Evolutionary conservation across 352 stramenopile species (phyloP).

Genomic region (Pythium dissotocum): DNA sequence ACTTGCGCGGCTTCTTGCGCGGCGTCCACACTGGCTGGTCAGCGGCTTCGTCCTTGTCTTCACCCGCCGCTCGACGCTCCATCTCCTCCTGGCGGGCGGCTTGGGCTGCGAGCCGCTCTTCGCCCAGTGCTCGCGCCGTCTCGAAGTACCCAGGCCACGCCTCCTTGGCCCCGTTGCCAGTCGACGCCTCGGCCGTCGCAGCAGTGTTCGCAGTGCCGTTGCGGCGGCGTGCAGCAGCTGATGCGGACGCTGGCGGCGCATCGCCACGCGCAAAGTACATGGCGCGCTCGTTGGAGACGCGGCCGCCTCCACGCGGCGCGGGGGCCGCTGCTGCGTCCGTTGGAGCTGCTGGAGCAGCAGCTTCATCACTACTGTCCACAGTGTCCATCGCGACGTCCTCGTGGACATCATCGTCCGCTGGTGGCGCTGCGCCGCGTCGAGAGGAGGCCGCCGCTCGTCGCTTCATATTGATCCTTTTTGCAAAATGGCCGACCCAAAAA

Average conservation of each 20-base stretch:
- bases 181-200: not conserved
- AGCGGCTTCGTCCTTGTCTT: slow-evolving; percentile 17
- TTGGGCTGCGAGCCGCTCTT: slow-evolving; percentile 66
- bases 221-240: slow-evolving; percentile 13
- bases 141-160: slow-evolving; percentile 81
- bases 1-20: slow-evolving; percentile 46
- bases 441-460: slow-evolving; percentile 6
- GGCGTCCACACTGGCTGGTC: slow-evolving; percentile 47
- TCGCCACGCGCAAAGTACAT: slow-evolving; percentile 39
- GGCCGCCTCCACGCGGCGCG: slow-evolving; percentile 25
- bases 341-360: not conserved
- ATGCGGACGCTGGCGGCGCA: slow-evolving; percentile 19
- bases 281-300: slow-evolving; percentile 29
- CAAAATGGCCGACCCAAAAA: not conserved
- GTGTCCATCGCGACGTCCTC: not conserved
- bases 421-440: not conserved
- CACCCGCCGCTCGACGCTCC: slow-evolving; percentile 35
- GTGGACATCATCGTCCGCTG: slow-evolving; percentile 1
- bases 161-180: slow-evolving; percentile 10
- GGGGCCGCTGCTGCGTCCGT: not conserved
- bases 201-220: not conserved
- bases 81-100: slow-evolving; percentile 54
- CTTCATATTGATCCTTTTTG: slow-evolving; percentile 12
- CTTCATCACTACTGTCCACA: not conserved
- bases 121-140: slow-evolving; percentile 56